A percentile compares a stretch with the other conserved stretches of the same genome.
These are phyloP conservation scores for Penicillium sp. DNA, from an alignment of 2,329 filamentous ascomycete genomes.

Conservation along the genomic window DNA sequence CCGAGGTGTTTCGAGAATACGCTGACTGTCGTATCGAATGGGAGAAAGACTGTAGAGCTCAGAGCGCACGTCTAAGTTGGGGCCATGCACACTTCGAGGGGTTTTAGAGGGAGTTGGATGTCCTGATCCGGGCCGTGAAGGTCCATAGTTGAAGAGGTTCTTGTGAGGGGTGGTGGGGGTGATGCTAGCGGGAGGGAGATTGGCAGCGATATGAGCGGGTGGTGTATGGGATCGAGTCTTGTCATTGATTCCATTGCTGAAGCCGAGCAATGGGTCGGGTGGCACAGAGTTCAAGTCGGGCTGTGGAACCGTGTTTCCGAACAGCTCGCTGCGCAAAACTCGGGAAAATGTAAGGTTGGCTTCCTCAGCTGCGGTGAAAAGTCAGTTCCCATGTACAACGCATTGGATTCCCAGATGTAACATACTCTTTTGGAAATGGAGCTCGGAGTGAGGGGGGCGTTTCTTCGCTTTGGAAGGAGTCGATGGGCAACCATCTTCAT, in stretches of 20 bases:
- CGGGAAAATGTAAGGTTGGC: conserved; percentile 91
- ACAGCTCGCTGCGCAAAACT: conserved; percentile 84
- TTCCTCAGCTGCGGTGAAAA: conserved; percentile 67
- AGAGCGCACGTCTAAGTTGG: conserved; percentile 83
- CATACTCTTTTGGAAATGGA: conserved; percentile 91
- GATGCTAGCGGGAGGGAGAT: conserved; percentile 68
- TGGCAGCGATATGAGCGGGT: conserved; percentile 64
- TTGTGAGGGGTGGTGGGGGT: conserved; percentile 96
- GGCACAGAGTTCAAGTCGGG: conserved; percentile 64
- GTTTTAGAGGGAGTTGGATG: conserved; percentile 87
- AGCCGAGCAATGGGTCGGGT: conserved; percentile 52
- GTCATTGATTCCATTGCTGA: conserved; percentile 57
- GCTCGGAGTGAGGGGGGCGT: conserved; percentile 80
- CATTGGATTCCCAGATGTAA: conserved; percentile 14
- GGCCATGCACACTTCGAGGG: conserved; percentile 80
- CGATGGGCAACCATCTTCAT: conserved; percentile 89
- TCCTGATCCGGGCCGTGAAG: conserved; percentile 70
- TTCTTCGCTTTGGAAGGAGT: conserved; percentile 84
- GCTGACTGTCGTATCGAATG: conserved; percentile 87
- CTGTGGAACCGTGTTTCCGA: conserved; percentile 86
- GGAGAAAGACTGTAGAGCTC: conserved; percentile 96
- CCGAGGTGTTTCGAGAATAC: conserved; percentile 85
- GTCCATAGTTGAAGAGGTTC: conserved; percentile 92
- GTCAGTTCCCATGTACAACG: conserved; percentile 5
- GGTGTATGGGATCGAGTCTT: conserved; percentile 77